Conservation (phyloP, 1,284 basidiomycete genomes). For the Puccinia brachypodii region DNA sequence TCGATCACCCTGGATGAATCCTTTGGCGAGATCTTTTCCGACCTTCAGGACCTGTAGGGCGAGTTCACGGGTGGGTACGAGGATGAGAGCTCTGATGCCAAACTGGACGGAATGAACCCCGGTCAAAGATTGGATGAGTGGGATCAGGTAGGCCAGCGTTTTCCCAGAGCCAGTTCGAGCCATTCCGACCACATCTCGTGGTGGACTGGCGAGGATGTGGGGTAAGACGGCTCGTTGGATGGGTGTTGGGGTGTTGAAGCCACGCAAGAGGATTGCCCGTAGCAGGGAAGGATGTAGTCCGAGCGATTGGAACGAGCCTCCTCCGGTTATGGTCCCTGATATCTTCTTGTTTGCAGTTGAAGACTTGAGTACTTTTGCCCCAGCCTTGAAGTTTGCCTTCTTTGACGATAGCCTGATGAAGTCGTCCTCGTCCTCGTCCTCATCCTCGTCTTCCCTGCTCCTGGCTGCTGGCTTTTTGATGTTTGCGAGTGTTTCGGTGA, state of each 20-base stretch:
- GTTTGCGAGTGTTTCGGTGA: constrained; percentile 7
- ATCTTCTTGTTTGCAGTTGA: constrained; percentile 8
- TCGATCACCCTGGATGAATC: constrained; percentile 66
- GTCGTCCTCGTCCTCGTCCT: constrained; percentile 30
- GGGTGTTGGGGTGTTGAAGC: constrained; percentile 91
- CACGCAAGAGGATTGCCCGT: constrained; percentile 83
- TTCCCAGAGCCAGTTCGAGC: constrained; percentile 98
- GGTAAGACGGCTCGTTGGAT: constrained; percentile 93
- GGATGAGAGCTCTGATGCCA: constrained; percentile 81
- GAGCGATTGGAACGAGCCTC: constrained; percentile 59
- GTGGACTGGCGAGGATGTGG: constrained; percentile 76
- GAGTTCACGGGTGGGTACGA: constrained; percentile 89
- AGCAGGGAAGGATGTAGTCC: constrained; percentile 80
- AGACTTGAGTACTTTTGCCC: constrained; percentile 13
- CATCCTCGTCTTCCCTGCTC: not conserved
- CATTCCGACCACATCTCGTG: constrained; percentile 96
- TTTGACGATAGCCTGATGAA: constrained; percentile 28
- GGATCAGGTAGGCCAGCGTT: constrained; percentile 93
- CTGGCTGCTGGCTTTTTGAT: not conserved
- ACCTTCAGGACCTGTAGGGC: constrained; percentile 91
- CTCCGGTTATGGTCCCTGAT: constrained; percentile 50
- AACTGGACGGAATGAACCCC: constrained; percentile 76
- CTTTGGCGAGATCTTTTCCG: constrained; percentile 85
- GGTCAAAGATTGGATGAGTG: constrained; percentile 81
- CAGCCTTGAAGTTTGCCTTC: constrained; percentile 42